Conservation (phyloP, 768 basidiomycete genomes). For the Agrocybe pediades region DNA sequence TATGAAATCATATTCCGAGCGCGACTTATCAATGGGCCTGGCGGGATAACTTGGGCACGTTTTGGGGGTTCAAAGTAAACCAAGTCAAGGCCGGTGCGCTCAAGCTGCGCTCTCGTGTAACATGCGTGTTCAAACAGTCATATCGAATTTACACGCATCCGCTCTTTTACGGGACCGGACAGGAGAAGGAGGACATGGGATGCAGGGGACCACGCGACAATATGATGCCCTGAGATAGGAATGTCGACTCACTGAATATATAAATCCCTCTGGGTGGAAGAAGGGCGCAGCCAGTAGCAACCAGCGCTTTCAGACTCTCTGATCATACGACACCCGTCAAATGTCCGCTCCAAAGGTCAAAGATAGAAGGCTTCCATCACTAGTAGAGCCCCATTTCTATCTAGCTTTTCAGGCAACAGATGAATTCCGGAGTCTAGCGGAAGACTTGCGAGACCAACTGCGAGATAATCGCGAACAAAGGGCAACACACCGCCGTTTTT, state of each 20-base stretch:
- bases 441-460: background rate
- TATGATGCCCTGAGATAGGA: background rate
- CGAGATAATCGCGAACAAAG: background rate
- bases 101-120: background rate
- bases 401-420: background rate
- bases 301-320: constrained; percentile 8
- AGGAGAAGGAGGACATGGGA: background rate
- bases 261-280: constrained; percentile 16
- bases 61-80: background rate
- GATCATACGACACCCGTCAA: constrained; percentile 18
- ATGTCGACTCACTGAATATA: constrained; percentile 10
- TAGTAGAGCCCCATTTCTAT: background rate
- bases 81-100: background rate
- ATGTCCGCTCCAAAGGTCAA: constrained; percentile 9
- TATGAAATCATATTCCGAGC: background rate
- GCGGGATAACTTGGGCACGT: background rate
- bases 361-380: constrained; percentile 9
- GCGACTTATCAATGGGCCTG: constrained; percentile 9
- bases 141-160: background rate
- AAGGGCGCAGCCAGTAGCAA: constrained; percentile 5
- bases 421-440: background rate
- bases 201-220: background rate
- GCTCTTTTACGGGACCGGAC: constrained; percentile 4
- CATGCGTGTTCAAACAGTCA: constrained; percentile 7
- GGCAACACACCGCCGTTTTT: background rate